phyloP scores from a whole-genome alignment of 2,329 filamentous ascomycete species.

The Lasiodiplodia hormozganensis region DNA sequence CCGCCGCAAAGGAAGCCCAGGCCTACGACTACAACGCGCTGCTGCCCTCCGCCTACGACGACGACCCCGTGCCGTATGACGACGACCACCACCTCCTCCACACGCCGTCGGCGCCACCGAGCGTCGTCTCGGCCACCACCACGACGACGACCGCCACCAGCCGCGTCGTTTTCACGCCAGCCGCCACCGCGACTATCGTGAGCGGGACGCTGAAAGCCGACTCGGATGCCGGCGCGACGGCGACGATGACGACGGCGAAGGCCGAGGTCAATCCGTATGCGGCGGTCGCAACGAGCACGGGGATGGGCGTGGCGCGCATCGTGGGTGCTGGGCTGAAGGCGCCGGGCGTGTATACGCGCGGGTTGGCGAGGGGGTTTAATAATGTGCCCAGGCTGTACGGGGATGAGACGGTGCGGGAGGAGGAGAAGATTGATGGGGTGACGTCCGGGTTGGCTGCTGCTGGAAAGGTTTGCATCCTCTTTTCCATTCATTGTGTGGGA shows the following conservation, averaged over 20 bases:
- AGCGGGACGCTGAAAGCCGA: neutral
- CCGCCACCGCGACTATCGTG: neutral
- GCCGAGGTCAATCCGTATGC: neutral
- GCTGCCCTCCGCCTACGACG: neutral
- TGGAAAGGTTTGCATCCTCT: neutral
- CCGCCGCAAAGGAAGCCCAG: neutral
- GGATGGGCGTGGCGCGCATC: slow-evolving; percentile 7
- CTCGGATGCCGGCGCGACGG: neutral
- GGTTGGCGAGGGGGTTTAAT: slow-evolving; percentile 1
- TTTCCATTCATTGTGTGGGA: neutral
- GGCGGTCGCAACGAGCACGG: slow-evolving; percentile 6
- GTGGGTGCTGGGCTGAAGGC: slow-evolving; percentile 15
- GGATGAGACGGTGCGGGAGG: slow-evolving; percentile 28
- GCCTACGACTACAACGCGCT: neutral
- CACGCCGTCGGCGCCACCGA: neutral
- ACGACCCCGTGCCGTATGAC: neutral
- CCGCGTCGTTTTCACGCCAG: neutral
- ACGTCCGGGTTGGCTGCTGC: slow-evolving; percentile 3
- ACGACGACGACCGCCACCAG: neutral
- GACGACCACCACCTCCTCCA: neutral
- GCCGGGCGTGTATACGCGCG: neutral
- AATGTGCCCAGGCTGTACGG: slow-evolving; percentile 17
- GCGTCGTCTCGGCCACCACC: neutral
- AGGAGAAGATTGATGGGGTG: slow-evolving; percentile 12
- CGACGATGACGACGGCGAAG: neutral